phyloP scores from a whole-genome alignment of 164 flowering plant genomes.

The Dillenia turbinata region DNA sequence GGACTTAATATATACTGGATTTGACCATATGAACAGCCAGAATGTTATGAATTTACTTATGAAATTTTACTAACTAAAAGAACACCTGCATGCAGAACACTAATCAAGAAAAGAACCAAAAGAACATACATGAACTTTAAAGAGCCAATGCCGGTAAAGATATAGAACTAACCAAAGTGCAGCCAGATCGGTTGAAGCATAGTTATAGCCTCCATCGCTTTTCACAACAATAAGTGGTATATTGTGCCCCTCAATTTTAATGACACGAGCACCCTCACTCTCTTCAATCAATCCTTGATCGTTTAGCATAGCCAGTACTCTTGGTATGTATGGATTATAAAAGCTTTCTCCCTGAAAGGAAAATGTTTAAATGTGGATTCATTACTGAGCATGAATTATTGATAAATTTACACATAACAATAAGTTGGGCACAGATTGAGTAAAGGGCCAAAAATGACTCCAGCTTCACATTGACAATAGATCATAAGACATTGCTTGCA shows the following conservation, averaged over 20 bases:
- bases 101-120: too few relatives aligned
- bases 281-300: slow-evolving; percentile 70
- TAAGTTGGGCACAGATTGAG: too few relatives aligned
- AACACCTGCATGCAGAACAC: too few relatives aligned
- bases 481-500: too few relatives aligned
- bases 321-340: slow-evolving; percentile 80
- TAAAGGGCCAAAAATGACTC: too few relatives aligned
- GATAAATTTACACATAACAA: too few relatives aligned
- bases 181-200: slow-evolving; percentile 93
- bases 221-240: slow-evolving; percentile 92
- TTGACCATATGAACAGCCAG: too few relatives aligned
- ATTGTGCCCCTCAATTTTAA: slow-evolving; percentile 65
- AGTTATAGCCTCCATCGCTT: slow-evolving; percentile 95
- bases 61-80: too few relatives aligned
- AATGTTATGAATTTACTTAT: too few relatives aligned
- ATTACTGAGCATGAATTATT: background rate
- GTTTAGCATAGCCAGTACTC: slow-evolving; percentile 46
- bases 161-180: slow-evolving; percentile 80
- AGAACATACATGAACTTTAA: background rate
- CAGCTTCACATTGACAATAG: background rate
- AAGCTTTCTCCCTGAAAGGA: slow-evolving; percentile 89
- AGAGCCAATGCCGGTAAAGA: background rate
- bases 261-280: slow-evolving; percentile 91
- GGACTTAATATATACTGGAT: too few relatives aligned
- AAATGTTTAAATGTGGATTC: background rate